Conservation (phyloP, 352 stramenopile genomes). For the Phytophthora tentaculata region DNA sequence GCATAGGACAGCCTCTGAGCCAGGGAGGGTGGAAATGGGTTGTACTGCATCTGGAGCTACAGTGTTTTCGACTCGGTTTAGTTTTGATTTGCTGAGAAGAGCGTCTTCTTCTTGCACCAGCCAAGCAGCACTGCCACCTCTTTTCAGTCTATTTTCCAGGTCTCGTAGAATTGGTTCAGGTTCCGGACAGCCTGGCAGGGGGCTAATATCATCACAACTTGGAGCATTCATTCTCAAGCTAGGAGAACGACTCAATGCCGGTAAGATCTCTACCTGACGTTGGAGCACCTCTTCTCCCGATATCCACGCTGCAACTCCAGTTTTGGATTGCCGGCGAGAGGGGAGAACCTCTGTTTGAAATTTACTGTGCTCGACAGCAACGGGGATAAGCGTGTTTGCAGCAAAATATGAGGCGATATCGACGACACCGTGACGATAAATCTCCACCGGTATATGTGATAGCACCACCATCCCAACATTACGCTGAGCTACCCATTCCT, state of each 20-base stretch:
- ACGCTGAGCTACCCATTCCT: constrained; percentile 30
- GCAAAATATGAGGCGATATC: constrained; percentile 29
- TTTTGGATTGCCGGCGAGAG: constrained; percentile 14
- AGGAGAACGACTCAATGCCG: constrained; percentile 18
- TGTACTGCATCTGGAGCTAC: not conserved
- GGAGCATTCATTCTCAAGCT: not conserved
- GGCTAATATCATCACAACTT: constrained; percentile 24
- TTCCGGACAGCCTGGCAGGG: constrained; percentile 22
- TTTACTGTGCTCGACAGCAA: constrained; percentile 15
- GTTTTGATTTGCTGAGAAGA: constrained; percentile 1
- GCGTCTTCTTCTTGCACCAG: constrained; percentile 12
- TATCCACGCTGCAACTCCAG: constrained; percentile 15
- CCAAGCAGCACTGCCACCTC: constrained; percentile 24
- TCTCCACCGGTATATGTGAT: constrained; percentile 29
- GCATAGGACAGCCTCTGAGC: not conserved
- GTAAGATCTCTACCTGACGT: constrained; percentile 31
- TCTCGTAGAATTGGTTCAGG: constrained; percentile 6
- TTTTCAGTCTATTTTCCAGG: constrained; percentile 4
- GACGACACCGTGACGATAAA: constrained; percentile 24
- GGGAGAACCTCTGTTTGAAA: constrained; percentile 14
- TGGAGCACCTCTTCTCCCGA: constrained; percentile 33
- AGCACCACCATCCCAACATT: constrained; percentile 23
- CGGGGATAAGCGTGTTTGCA: constrained; percentile 15
- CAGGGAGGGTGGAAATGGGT: not conserved
- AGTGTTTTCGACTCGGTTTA: not conserved